Evolutionary conservation across 2,329 filamentous ascomycete species (phyloP).

Genomic region (Diaporthe longicolla): DNA sequence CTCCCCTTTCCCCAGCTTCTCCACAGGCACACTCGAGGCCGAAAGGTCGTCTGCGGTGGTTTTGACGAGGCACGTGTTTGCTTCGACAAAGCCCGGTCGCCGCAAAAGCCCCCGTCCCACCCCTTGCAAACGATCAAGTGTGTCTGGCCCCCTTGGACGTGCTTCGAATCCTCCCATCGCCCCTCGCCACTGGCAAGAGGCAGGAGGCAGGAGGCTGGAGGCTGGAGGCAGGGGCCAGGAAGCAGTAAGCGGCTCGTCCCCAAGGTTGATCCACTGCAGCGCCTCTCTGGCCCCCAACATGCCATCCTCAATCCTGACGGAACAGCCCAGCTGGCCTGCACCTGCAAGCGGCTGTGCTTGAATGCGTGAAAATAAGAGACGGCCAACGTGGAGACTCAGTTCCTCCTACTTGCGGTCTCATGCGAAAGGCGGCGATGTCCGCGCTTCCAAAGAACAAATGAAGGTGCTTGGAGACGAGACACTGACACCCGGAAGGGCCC

Average conservation of each 20-base stretch:
- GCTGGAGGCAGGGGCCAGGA: too few relatives aligned
- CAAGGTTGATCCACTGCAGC: not conserved
- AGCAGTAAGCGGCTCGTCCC: not conserved
- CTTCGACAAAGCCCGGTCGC: not conserved
- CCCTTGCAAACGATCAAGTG: not conserved
- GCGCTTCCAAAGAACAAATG: not conserved
- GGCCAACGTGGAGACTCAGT: not conserved
- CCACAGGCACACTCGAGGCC: too few relatives aligned
- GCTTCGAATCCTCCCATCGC: not conserved
- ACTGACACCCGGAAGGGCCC: not conserved
- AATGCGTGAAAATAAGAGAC: not conserved
- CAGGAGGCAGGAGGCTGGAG: not conserved
- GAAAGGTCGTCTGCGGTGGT: too few relatives aligned
- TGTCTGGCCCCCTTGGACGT: not conserved
- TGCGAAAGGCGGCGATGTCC: not conserved
- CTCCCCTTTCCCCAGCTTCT: not conserved
- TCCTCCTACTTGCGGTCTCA: not conserved
- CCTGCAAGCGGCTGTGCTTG: not conserved
- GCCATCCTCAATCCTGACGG: slow-evolving; percentile 10
- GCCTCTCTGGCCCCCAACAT: slow-evolving; percentile 1
- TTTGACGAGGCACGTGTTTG: slow-evolving; percentile 6
- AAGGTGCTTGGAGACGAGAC: not conserved
- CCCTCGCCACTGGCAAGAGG: not conserved
- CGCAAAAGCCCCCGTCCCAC: not conserved
- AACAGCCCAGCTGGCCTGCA: slow-evolving; percentile 3